Percentiles rank a stretch among this genome's conserved stretches.
Evolutionary conservation across 208 protist genomes (phyloP).

Genomic region (Leptomonas seymouri): DNA sequence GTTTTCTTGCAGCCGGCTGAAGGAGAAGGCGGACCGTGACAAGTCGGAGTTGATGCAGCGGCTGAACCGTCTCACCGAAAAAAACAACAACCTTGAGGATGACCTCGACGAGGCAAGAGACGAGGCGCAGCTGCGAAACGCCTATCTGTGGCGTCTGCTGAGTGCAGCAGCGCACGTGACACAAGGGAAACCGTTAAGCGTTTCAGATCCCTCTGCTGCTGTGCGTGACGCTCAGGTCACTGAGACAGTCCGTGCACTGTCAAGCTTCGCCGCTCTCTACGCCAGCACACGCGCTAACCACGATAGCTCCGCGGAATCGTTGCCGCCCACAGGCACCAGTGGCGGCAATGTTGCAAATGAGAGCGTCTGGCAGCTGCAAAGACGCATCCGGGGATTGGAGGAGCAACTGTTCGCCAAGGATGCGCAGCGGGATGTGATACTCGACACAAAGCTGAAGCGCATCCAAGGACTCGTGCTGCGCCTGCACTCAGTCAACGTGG

Average conservation of each 20-base stretch:
- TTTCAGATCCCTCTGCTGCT: constrained; percentile 16
- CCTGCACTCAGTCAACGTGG: constrained; percentile 58
- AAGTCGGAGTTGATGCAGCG: constrained; percentile 27
- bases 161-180: constrained; percentile 51
- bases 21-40: constrained; percentile 43
- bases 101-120: constrained; percentile 61
- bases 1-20: constrained; percentile 49
- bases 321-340: background rate
- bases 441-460: constrained; percentile 87
- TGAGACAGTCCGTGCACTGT: constrained; percentile 49
- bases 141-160: constrained; percentile 67
- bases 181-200: constrained; percentile 28
- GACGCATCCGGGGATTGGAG: constrained; percentile 51
- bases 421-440: constrained; percentile 77
- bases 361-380: constrained; percentile 20
- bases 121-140: constrained; percentile 49
- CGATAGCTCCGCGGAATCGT: background rate
- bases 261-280: constrained; percentile 35
- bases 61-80: constrained; percentile 32
- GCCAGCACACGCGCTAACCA: background rate
- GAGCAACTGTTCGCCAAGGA: constrained; percentile 57
- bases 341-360: background rate
- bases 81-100: constrained; percentile 55
- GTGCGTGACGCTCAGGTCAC: constrained; percentile 42
- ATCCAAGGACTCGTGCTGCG: constrained; percentile 81